These are phyloP conservation scores for Phyllostachys edulis DNA, from an alignment of 176 grass and related monocot genomes.

Conservation along the genomic window DNA sequence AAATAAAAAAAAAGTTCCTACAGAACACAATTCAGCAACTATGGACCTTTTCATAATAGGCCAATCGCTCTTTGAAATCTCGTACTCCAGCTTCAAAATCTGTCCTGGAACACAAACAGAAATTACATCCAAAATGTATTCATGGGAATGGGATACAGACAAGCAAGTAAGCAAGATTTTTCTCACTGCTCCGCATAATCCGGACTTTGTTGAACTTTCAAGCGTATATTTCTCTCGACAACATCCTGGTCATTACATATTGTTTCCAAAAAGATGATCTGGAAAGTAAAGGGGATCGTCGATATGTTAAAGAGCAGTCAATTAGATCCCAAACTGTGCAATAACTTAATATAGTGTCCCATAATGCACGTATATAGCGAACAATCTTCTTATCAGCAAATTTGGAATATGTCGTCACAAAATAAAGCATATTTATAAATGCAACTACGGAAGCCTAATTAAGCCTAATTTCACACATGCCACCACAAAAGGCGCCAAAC, in stretches of 20 bases:
- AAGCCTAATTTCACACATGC: not conserved
- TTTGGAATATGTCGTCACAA: not conserved
- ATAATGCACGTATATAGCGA: not conserved
- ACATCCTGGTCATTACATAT: slow-evolving; percentile 88
- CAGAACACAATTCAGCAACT: slow-evolving; percentile 27
- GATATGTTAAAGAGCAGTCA: slow-evolving; percentile 20
- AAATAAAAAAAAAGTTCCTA: not conserved
- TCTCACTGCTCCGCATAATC: slow-evolving; percentile 97
- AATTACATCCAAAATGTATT: slow-evolving; percentile 15
- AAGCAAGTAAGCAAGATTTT: slow-evolving; percentile 25
- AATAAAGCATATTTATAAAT: not conserved
- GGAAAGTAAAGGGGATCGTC: slow-evolving; percentile 30
- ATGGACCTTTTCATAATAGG: slow-evolving; percentile 93
- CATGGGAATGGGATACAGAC: not conserved
- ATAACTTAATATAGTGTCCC: slow-evolving; percentile 1
- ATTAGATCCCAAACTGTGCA: not conserved
- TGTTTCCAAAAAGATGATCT: slow-evolving; percentile 99
- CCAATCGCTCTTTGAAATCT: slow-evolving; percentile 89
- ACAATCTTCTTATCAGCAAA: slow-evolving; percentile 4
- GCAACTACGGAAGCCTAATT: not conserved
- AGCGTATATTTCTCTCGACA: slow-evolving; percentile 93
- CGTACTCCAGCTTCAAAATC: slow-evolving; percentile 92
- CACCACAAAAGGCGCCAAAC: not conserved
- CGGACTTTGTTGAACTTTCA: slow-evolving; percentile 97
- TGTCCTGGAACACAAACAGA: slow-evolving; percentile 49